These are phyloP conservation scores for Lentinula sp. DNA, from an alignment of 768 basidiomycete species.

Conservation along the genomic window DNA sequence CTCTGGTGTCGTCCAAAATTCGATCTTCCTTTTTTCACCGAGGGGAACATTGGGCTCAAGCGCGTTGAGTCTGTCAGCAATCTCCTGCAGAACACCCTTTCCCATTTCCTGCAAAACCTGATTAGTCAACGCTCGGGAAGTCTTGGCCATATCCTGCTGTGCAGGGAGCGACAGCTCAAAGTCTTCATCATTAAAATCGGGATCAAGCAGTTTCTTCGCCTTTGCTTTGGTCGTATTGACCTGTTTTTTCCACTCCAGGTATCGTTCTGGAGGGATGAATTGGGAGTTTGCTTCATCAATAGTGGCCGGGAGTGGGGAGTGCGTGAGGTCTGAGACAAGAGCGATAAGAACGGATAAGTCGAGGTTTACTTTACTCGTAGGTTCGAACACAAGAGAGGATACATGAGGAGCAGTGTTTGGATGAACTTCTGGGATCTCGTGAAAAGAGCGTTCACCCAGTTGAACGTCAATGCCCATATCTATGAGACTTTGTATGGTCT, in stretches of 20 bases:
- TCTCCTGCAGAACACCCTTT: constrained; percentile 54
- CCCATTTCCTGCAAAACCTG: constrained; percentile 76
- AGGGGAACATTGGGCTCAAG: background rate
- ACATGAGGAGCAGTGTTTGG: background rate
- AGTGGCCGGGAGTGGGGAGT: constrained; percentile 55
- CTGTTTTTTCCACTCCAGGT: constrained; percentile 54
- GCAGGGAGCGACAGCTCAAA: background rate
- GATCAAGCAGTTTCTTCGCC: constrained; percentile 12
- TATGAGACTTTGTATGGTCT: constrained; percentile 50
- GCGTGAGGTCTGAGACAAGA: constrained; percentile 76
- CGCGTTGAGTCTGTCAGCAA: constrained; percentile 38
- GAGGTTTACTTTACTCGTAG: constrained; percentile 63
- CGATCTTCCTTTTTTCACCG: constrained; percentile 20
- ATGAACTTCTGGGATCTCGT: background rate
- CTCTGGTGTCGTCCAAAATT: constrained; percentile 80
- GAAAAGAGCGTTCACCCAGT: constrained; percentile 47
- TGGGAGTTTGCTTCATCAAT: constrained; percentile 53
- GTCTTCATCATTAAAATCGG: constrained; percentile 5
- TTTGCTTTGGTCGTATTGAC: constrained; percentile 1
- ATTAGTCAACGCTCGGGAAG: constrained; percentile 62
- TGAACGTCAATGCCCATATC: constrained; percentile 62
- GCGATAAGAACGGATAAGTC: constrained; percentile 85
- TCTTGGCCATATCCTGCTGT: constrained; percentile 36
- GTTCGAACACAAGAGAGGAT: constrained; percentile 23
- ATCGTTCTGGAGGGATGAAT: constrained; percentile 55